phyloP scores from a whole-genome alignment of 305 asterid genomes.

The Fraxinus angustifolia region DNA sequence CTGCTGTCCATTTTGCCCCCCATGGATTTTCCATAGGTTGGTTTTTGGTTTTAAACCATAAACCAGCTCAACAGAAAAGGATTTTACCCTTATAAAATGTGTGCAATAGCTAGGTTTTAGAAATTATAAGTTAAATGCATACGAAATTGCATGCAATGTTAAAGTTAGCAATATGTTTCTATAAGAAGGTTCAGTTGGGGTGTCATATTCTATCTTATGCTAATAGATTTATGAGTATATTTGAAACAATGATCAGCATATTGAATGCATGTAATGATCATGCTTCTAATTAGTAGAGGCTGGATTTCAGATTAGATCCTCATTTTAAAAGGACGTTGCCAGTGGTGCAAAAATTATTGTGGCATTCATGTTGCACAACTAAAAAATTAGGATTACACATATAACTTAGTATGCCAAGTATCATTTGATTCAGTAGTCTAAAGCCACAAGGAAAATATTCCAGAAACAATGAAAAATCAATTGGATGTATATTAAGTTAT shows the following conservation, averaged over 20 bases:
- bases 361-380: neutral
- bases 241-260: neutral
- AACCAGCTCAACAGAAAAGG: neutral
- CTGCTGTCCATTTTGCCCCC: slow-evolving; percentile 1
- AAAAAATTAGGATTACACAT: neutral
- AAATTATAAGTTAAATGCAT: neutral
- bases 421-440: neutral
- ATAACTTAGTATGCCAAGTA: neutral
- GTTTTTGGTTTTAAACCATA: neutral
- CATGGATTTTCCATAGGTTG: slow-evolving; percentile 7
- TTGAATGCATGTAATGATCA: neutral
- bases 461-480: slow-evolving; percentile 16
- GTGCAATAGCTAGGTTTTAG: slow-evolving; percentile 3
- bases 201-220: neutral
- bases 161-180: neutral
- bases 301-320: neutral
- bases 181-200: slow-evolving; percentile 4
- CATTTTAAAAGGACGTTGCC: neutral
- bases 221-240: neutral
- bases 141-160: neutral
- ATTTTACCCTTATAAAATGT: neutral
- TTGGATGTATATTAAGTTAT: slow-evolving; percentile 2
- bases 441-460: slow-evolving; percentile 14
- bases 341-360: neutral
- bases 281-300: neutral